Evolutionary conservation across 169 alveolate species (phyloP).

Genomic region (Theileria equi): DNA sequence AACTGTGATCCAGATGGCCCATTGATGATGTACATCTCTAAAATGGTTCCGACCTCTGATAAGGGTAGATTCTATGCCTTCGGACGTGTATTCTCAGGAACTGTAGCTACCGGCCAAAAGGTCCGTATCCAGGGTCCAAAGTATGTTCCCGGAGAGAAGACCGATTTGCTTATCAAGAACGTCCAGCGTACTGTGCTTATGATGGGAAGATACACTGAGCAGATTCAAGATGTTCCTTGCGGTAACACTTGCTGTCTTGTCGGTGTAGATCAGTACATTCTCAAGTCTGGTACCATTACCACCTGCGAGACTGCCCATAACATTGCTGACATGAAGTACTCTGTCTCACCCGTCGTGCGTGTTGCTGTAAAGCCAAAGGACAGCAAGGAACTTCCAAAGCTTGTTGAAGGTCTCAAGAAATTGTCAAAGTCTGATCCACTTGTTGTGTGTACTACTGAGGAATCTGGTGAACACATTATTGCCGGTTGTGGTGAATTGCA

Average conservation of each 20-base stretch:
- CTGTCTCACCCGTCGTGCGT: slow-evolving; percentile 99
- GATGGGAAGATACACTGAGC: slow-evolving; percentile 97
- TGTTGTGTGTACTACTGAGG: slow-evolving; percentile 96
- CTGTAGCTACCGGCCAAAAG: slow-evolving; percentile 96
- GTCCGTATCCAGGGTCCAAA: slow-evolving; percentile 99
- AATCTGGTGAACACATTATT: slow-evolving; percentile 97
- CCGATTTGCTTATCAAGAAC: slow-evolving; percentile 91
- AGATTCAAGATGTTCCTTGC: slow-evolving; percentile 97
- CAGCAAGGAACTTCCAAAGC: slow-evolving; percentile 96
- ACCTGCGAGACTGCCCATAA: slow-evolving; percentile 94
- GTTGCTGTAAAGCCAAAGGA: slow-evolving; percentile 99
- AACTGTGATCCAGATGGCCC: slow-evolving; percentile 98
- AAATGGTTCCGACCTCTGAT: slow-evolving; percentile 99
- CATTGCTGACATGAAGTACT: slow-evolving; percentile 97
- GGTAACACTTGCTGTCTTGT: slow-evolving; percentile 98
- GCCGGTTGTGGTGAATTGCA: slow-evolving; percentile 99
- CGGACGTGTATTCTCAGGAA: slow-evolving; percentile 99
- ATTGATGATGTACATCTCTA: slow-evolving; percentile 97
- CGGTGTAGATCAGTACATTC: slow-evolving; percentile 97
- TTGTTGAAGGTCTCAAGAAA: slow-evolving; percentile 97
- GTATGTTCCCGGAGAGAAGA: slow-evolving; percentile 97
- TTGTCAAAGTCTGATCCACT: slow-evolving; percentile 97
- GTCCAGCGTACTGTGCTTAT: slow-evolving; percentile 97
- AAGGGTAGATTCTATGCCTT: slow-evolving; percentile 99
- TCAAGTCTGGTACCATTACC: slow-evolving; percentile 97